Evolutionary conservation across 345 rosid species (phyloP).

Genomic region (Hirschfeldia incana): DNA sequence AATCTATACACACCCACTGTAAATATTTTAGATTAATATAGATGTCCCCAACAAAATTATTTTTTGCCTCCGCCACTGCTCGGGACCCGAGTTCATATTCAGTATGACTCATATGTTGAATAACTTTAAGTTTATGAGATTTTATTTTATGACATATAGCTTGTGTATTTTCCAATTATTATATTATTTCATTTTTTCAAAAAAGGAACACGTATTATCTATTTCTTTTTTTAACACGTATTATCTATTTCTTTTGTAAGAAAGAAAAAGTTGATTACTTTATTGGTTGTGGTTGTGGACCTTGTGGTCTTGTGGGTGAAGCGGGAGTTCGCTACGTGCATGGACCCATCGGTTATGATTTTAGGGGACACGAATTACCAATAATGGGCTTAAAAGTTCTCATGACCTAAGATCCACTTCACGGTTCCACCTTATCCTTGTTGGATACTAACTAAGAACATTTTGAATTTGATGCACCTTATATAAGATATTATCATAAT

Average conservation of each 20-base stretch:
- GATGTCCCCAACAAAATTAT: no score
- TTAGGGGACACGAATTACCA: conserved; percentile 15
- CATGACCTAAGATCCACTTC: conserved; percentile 9
- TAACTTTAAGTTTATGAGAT: not conserved
- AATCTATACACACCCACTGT: no score
- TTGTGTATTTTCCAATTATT: not conserved
- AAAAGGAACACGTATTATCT: conserved; percentile 12
- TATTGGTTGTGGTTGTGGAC: not conserved
- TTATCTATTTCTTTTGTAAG: not conserved
- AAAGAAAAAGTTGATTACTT: not conserved
- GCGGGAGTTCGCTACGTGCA: conserved; percentile 23
- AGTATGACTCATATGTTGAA: not conserved
- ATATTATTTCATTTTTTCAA: not conserved
- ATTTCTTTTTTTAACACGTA: not conserved
- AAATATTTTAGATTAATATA: no score
- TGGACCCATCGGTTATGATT: conserved; percentile 26
- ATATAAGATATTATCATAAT: not conserved
- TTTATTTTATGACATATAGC: not conserved
- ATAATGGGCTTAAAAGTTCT: conserved; percentile 31
- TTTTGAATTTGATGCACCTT: not conserved
- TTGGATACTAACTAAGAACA: conserved; percentile 10
- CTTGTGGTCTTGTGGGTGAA: conserved; percentile 1
- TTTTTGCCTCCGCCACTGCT: no score
- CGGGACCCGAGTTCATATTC: not conserved
- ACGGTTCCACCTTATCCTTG: not conserved